phyloP scores from a whole-genome alignment of 2,329 filamentous ascomycete genomes.

The Trichoderma koningiopsis region DNA sequence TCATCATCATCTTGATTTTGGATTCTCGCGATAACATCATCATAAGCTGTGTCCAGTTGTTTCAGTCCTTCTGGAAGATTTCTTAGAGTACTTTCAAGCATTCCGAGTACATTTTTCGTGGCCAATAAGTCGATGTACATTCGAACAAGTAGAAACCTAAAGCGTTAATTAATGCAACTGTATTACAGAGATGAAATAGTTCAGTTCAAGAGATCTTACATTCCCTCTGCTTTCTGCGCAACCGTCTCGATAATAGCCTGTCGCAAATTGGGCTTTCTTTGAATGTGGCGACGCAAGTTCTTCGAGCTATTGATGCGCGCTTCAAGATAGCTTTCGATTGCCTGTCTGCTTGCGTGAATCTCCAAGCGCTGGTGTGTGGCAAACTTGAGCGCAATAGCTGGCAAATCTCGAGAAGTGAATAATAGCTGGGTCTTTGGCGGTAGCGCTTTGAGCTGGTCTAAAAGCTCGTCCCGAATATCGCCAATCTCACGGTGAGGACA shows the following conservation, averaged over 20 bases:
- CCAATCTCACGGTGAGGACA: not conserved
- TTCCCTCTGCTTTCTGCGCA: not conserved
- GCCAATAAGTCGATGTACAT: not conserved
- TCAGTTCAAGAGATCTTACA: not conserved
- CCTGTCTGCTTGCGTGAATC: not conserved
- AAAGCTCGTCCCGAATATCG: not conserved
- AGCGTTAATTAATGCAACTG: not conserved
- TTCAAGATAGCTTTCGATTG: not conserved
- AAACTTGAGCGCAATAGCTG: not conserved
- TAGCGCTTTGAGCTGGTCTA: not conserved
- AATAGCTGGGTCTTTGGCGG: not conserved
- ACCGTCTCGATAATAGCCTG: not conserved
- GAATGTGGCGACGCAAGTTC: not conserved
- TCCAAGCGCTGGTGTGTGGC: not conserved
- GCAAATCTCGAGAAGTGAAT: not conserved
- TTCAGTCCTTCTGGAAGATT: not conserved
- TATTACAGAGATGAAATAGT: accelerated
- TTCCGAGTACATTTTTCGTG: not conserved
- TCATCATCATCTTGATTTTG: not conserved
- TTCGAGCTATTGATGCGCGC: not conserved
- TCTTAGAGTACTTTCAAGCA: not conserved
- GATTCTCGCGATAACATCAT: not conserved
- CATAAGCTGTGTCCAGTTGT: not conserved
- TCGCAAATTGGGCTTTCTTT: not conserved
- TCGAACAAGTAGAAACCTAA: not conserved